Evolutionary conservation across 257 asterid genomes (phyloP), one percentile per base, ranked within the genome.

Genomic region (Primulina huaijiensis): DNA sequence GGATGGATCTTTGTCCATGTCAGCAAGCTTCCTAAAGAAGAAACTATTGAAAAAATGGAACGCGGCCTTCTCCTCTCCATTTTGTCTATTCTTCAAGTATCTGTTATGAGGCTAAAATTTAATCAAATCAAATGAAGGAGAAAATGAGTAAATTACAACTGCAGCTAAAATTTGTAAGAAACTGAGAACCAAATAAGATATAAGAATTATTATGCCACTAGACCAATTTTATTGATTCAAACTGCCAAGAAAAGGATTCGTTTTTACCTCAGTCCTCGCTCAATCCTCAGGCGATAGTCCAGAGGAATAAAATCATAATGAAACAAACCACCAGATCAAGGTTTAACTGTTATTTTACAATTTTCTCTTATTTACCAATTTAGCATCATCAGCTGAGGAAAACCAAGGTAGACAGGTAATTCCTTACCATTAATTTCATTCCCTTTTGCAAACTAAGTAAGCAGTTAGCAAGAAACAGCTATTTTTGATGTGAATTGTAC

Each of bases 21-120:
- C 94, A 62, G 96, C 94, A 84, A 90, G 88, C 79, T 90, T 90
- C 61, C 96, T 92, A 71, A 90, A 93, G 84, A 93, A 93, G 88
- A 93, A 90, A 80, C 97, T 82, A 77, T 90, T 93, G 82, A 93
- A 94, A 79, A 94, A 90, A 78, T 94, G 99, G 78, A 77, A 91
- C 77, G 81, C 87, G 59, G 72, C 71, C 80, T 82, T 82, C 79
- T 76, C 82, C 68, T 84, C 90, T 8, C 76, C 83, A 50, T 35
- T 79, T 65, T 80, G 86, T 76, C 68, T 81, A 66, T 86, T 84
- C 85, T 89, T 83, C 84, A 94, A 82, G 81, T 86, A 86, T 74
- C 97, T 94, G 92, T 64, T 69, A 77, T 16, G 77, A 67, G 72
- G 72, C 65, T 56, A 72, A 65, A 70, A 29, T 78, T 80, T 35